Base-by-base conservation (phyloP, 2,329 filamentous ascomycete species). In the Stylonectria norvegica region DNA sequence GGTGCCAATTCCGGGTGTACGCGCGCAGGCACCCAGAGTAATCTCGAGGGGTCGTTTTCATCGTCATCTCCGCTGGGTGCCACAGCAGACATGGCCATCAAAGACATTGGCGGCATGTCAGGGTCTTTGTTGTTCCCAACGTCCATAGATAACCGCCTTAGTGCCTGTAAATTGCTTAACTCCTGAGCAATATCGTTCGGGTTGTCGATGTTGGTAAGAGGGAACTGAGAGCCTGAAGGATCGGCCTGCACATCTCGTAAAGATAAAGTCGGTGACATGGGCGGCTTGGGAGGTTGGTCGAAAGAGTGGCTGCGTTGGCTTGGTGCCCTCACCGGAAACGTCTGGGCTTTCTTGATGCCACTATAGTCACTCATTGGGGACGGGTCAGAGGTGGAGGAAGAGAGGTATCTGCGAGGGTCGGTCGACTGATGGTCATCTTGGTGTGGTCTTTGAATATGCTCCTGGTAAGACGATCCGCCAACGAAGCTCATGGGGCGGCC, bases 1-100 rank as follows among this genome's bases (percentile, higher is more conserved):
- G 93, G 93, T 3, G 93, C 93, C 34, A 98, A 73, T 65, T 98
- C 93, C 1, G 93, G 93, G 57, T 98, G 93, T 19, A 98, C 77
- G 43, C 89, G 81, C 17, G 93, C 93, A 5, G 93, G 93, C 5
- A 98, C 93, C 93, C 93, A 98, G 51, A 97, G 86, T 43, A 97
- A 69, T 47, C 89, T 79, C 2, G 90, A 89, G 6, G 89, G 81
- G 60, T 97, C 91, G 55, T 89, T 85, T 61, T 95, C 89, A 56
- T 94, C 85, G 48, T 88, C 85, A 45, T 80, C 78, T 20, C 81
- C 79, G 3, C 75, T 81, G 2, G 87, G 86, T 14, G 86, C 84
- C 48, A 84, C 77, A 14, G 84, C 76, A 3, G 86, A 83, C 68
- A 88, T 83, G 29, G 84, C 79, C 58, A 86, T 78, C 27, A 82